These are phyloP conservation scores for Thermomyces lanuginosus DNA, from an alignment of 2,329 filamentous ascomycete genomes.

Conservation along the genomic window DNA sequence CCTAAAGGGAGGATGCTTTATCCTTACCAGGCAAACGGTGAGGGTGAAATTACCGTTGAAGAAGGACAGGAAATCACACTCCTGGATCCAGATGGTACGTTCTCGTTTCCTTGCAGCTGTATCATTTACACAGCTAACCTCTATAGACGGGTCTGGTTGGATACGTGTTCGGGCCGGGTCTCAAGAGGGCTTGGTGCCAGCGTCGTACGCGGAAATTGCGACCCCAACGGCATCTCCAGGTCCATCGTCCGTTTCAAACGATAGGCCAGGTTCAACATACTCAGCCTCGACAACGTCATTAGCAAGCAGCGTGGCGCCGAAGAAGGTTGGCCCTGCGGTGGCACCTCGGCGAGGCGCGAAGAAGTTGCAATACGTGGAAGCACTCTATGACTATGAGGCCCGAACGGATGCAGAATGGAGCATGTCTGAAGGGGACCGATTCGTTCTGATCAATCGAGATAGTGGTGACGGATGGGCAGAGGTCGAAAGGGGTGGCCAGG, in stretches of 20 bases:
- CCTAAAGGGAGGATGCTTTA: constrained; percentile 82
- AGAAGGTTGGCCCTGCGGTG: constrained; percentile 83
- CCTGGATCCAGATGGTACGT: constrained; percentile 74
- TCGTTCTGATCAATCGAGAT: constrained; percentile 78
- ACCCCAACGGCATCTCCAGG: no score
- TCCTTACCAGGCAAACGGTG: constrained; percentile 59
- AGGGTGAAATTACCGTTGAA: constrained; percentile 63
- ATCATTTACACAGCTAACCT: constrained; percentile 6
- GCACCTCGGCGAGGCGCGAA: constrained; percentile 82
- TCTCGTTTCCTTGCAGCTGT: not conserved
- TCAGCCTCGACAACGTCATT: constrained; percentile 62
- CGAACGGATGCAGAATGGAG: constrained; percentile 73
- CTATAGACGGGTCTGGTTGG: constrained; percentile 77
- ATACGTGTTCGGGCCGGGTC: constrained; percentile 57
- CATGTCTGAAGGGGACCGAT: constrained; percentile 80
- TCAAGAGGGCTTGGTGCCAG: constrained; percentile 72
- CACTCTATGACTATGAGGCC: constrained; percentile 79
- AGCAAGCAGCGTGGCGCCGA: constrained; percentile 38
- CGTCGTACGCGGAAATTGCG: constrained; percentile 62
- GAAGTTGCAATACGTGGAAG: constrained; percentile 85
- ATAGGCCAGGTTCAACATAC: constrained; percentile 56
- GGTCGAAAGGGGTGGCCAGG: constrained; percentile 77
- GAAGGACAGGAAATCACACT: constrained; percentile 66
- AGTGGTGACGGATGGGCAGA: constrained; percentile 91
- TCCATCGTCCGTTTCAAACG: constrained; percentile 24